These are phyloP conservation scores for Rhytidiadelphus loreus DNA, from an alignment of 225 moss, liverwort and hornwort species.

Conservation along the genomic window DNA sequence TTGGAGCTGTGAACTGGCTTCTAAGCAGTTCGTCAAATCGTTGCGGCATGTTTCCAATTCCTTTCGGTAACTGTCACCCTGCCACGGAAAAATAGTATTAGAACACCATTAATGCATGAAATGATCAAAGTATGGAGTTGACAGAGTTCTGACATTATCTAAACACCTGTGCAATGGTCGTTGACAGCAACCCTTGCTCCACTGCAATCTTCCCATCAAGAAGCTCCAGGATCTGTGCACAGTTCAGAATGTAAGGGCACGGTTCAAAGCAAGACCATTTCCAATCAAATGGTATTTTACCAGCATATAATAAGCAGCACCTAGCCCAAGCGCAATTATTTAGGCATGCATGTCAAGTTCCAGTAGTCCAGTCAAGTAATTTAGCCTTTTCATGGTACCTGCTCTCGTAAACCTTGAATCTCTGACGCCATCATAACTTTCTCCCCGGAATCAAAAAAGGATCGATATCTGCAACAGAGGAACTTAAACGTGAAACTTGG, in stretches of 20 bases:
- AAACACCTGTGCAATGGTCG: conserved; percentile 59
- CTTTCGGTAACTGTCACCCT: conserved; percentile 52
- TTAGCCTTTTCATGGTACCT: conserved; percentile 24
- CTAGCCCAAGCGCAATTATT: not conserved
- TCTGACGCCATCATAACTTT: conserved; percentile 40
- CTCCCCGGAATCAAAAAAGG: conserved; percentile 54
- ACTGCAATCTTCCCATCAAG: conserved; percentile 55
- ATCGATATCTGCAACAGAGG: conserved; percentile 53
- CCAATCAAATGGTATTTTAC: not conserved
- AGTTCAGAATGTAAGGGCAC: not conserved
- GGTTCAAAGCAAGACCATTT: not conserved
- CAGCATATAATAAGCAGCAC: not conserved
- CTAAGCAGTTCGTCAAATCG: conserved; percentile 70
- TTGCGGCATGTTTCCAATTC: conserved; percentile 76
- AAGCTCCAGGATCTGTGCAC: conserved; percentile 38
- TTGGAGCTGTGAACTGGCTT: conserved; percentile 66
- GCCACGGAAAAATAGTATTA: not conserved
- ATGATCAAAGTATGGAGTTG: not conserved
- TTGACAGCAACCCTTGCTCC: conserved; percentile 15
- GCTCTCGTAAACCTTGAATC: conserved; percentile 54
- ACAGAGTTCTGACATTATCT: not conserved
- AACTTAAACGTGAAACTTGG: not conserved
- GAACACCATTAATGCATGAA: not conserved
- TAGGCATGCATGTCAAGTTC: not conserved
- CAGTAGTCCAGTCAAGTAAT: not conserved